Base-by-base conservation (phyloP, 2,329 filamentous ascomycete species). In the Fusarium penzigii region DNA sequence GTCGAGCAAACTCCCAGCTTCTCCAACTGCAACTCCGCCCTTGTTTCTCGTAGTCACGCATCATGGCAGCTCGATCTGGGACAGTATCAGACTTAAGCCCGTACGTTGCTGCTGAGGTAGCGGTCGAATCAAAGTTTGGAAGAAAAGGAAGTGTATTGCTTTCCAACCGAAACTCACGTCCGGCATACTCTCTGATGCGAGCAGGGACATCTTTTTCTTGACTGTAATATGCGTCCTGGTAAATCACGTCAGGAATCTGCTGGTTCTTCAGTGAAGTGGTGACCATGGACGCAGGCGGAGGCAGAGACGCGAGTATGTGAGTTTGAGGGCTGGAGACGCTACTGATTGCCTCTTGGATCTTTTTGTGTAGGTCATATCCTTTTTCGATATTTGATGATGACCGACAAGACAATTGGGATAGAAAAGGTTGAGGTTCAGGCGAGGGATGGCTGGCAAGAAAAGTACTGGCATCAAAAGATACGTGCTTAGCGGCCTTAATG, bases 191-290 rank as follows among this genome's bases (percentile, higher is more conserved):
- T 48, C 90, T 81, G 32, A 80, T 72, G 48, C 87, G 82, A 39
- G 87, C 80, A 12, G 92, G 92, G 0, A 97, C 88, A 70, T 97
- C 94, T 46, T 78, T 80, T 55, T 95, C 90, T 29, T 89, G 80
- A 61, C 92, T 89, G 67, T 96, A 97, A 65, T 87, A 92, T 1
- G 92, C 87, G 66, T 92, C 86, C 69, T 92, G 89, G 58, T 96
- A 95, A 44, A 97, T 81, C 13, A 89, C 80, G 52, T 86, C 78
- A 1, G 89, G 88, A 9, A 85, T 40, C 13, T 54, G 39, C 32
- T 65, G 42, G 2, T 67, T 65, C 9, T 58, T 59, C 45, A 71
- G 48, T 1, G 64, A 58, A 6, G 53, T 34, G 10, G 49, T 42
- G 13, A 70, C 59, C 10, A 39, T 46, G 9, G 59, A 59, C 3